These are phyloP conservation scores for Colletotrichum horii DNA, from an alignment of 2,329 filamentous ascomycete genomes.

Conservation along the genomic window DNA sequence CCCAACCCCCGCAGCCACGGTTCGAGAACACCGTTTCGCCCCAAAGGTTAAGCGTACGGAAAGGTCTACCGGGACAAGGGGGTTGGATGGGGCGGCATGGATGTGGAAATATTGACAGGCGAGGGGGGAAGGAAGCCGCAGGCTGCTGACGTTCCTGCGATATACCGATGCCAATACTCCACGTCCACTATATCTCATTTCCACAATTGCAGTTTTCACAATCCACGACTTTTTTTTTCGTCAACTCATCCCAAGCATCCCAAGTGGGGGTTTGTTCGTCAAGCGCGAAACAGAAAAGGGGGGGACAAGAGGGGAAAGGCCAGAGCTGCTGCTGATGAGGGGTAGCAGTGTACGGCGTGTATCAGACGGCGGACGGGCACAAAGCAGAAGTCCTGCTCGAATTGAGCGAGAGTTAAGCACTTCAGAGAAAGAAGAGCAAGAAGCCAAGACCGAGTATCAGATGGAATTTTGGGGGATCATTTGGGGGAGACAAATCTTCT, in stretches of 20 bases:
- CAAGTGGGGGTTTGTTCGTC: slow-evolving; percentile 4
- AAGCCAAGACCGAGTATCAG: not conserved
- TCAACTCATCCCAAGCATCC: not conserved
- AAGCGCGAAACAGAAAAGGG: slow-evolving; percentile 3
- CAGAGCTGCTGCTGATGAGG: not conserved
- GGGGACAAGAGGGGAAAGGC: not conserved
- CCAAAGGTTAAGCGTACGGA: slow-evolving; percentile 10
- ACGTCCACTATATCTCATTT: not conserved
- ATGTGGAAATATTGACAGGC: not conserved
- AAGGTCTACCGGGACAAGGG: slow-evolving; percentile 10
- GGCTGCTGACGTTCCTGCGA: not conserved
- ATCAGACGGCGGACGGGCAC: not conserved
- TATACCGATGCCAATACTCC: not conserved
- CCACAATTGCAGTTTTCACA: not conserved
- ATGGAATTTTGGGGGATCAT: not conserved
- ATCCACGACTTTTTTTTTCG: not conserved
- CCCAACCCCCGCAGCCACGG: slow-evolving; percentile 1
- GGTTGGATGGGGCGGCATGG: slow-evolving; percentile 4
- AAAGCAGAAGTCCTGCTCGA: not conserved
- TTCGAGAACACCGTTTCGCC: slow-evolving; percentile 13
- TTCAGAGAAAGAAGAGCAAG: not conserved
- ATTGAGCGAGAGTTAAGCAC: not conserved
- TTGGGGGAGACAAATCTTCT: not conserved
- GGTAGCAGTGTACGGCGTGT: not conserved
- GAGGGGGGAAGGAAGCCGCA: not conserved